Percentiles rank a stretch among this genome's conserved stretches.
Evolutionary conservation across 2,329 filamentous ascomycete genomes (phyloP).

Genomic region (Ploettnerulaceae sp.): DNA sequence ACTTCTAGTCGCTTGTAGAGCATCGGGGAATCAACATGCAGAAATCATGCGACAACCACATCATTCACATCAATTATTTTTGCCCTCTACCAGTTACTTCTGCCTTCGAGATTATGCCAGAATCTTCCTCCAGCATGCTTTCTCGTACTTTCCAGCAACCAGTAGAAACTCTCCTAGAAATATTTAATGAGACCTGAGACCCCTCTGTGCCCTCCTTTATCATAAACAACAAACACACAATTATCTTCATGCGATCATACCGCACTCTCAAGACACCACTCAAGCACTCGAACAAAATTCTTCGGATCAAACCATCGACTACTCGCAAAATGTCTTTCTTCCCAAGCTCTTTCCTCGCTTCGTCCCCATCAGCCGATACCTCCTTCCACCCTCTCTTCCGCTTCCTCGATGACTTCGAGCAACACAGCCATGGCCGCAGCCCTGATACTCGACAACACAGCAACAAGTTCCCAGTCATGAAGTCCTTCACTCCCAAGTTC

Average conservation of each 20-base stretch:
- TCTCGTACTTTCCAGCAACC: conserved; percentile 16
- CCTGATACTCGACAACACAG: conserved; percentile 8
- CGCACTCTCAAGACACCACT: conserved; percentile 10
- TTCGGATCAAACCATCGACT: conserved; percentile 26
- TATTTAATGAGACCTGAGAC: conserved; percentile 21
- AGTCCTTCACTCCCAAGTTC: conserved; percentile 68
- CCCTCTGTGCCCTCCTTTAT: conserved; percentile 2
- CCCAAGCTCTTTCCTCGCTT: conserved; percentile 42
- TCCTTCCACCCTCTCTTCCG: conserved; percentile 59
- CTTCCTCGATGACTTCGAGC: conserved; percentile 59
- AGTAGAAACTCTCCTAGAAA: conserved; percentile 6
- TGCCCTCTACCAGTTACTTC: not conserved
- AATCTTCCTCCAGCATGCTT: conserved; percentile 9
- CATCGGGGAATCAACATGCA: not conserved
- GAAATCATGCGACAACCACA: conserved; percentile 1
- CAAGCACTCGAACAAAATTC: conserved; percentile 6
- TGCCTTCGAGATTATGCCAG: conserved; percentile 19
- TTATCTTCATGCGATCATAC: conserved; percentile 25
- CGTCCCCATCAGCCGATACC: conserved; percentile 35
- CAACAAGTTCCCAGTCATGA: conserved; percentile 29
- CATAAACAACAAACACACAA: conserved; percentile 15
- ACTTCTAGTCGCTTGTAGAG: conserved; percentile 14
- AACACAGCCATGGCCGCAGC: conserved; percentile 39
- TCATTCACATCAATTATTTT: not conserved
- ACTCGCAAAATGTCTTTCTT: conserved; percentile 55